A percentile compares a stretch with the other conserved stretches of the same genome.
phyloP scores from a whole-genome alignment of 2,329 filamentous ascomycete species.

The Xylaria arbuscula region DNA sequence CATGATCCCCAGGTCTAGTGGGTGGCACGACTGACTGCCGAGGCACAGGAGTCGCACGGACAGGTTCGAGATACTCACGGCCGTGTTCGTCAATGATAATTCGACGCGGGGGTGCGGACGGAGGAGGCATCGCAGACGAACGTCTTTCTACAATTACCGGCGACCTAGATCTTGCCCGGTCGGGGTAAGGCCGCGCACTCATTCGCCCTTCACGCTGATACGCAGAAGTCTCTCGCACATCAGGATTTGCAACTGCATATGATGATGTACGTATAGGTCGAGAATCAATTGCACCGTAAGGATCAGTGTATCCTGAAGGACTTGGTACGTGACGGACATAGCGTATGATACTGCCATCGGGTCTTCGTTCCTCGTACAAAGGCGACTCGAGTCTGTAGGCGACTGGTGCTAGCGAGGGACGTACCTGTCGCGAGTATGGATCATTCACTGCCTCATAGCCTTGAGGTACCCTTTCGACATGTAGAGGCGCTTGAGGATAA shows the following conservation, averaged over 20 bases:
- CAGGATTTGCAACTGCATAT: slow-evolving; percentile 56
- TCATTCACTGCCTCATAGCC: slow-evolving; percentile 52
- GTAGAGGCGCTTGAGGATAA: slow-evolving; percentile 38
- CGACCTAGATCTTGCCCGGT: slow-evolving; percentile 62
- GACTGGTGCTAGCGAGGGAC: slow-evolving; percentile 47
- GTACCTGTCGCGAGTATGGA: slow-evolving; percentile 46
- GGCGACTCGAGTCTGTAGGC: slow-evolving; percentile 45
- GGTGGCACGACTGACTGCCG: slow-evolving; percentile 65
- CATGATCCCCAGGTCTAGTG: slow-evolving; percentile 58
- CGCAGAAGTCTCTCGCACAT: slow-evolving; percentile 55
- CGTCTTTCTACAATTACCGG: slow-evolving; percentile 58
- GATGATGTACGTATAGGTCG: slow-evolving; percentile 56
- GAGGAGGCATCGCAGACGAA: slow-evolving; percentile 61
- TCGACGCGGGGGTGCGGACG: slow-evolving; percentile 67
- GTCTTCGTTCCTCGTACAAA: slow-evolving; percentile 49
- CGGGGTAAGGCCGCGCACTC: slow-evolving; percentile 61
- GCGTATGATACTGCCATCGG: slow-evolving; percentile 49
- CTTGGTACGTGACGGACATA: slow-evolving; percentile 54
- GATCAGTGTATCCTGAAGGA: slow-evolving; percentile 52
- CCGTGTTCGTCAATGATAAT: slow-evolving; percentile 87
- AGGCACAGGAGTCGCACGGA: slow-evolving; percentile 54
- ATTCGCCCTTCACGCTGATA: slow-evolving; percentile 61
- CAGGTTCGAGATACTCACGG: slow-evolving; percentile 76
- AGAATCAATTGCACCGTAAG: slow-evolving; percentile 53
- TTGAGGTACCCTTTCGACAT: slow-evolving; percentile 42